A percentile compares a stretch with the other conserved stretches of the same genome.
Evolutionary conservation across 495 filamentous ascomycete species (phyloP).

Genomic region (Aspergillus campestris): DNA sequence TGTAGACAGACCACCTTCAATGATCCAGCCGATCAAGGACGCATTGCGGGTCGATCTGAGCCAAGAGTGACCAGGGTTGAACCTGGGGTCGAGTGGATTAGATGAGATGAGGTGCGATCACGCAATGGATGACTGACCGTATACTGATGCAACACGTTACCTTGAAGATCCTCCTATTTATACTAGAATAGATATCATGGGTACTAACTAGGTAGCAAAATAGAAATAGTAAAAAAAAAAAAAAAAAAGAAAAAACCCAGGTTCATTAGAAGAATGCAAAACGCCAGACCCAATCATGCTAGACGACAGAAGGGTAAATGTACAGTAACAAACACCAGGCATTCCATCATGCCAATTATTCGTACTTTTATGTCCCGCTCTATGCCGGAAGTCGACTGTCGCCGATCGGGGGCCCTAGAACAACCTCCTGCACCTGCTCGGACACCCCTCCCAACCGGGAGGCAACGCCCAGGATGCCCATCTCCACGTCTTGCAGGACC

Average conservation of each 20-base stretch:
- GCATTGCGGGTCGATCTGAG: no score
- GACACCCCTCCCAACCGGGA: constrained; percentile 57
- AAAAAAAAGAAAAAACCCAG: no score
- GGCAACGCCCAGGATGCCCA: constrained; percentile 68
- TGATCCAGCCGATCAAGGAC: no score
- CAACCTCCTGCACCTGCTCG: constrained; percentile 62
- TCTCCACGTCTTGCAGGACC: constrained; percentile 69
- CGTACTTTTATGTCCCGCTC: no score
- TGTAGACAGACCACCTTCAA: no score
- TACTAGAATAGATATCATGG: no score
- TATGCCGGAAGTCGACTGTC: constrained; percentile 16
- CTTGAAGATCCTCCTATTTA: not conserved
- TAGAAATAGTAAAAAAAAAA: no score
- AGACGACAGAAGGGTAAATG: not conserved
- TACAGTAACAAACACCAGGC: not conserved
- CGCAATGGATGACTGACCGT: constrained; percentile 23
- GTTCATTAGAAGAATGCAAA: no score
- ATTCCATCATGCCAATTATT: not conserved
- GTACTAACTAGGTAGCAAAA: no score
- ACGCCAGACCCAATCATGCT: no score
- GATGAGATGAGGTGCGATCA: constrained; percentile 24
- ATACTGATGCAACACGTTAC: not conserved
- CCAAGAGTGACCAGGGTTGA: not conserved
- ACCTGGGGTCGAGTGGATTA: constrained; percentile 10
- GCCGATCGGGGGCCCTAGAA: constrained; percentile 39